These are phyloP conservation scores for Deinandra increscens DNA, from an alignment of 129 eudicot genomes.

Conservation along the genomic window DNA sequence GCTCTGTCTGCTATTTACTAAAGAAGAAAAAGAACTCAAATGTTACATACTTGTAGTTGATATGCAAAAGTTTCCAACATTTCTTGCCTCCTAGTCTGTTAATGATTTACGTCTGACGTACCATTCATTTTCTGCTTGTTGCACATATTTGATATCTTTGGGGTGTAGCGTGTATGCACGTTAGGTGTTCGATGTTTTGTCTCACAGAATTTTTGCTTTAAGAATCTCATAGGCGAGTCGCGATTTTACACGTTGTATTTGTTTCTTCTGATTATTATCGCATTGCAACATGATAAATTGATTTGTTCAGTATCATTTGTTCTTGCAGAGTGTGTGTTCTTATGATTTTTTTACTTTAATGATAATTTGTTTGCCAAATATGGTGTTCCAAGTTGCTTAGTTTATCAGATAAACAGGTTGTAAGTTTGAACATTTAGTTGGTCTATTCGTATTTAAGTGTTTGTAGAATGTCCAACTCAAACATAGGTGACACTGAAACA, in stretches of 20 bases:
- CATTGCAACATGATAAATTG: not conserved
- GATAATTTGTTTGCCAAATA: not conserved
- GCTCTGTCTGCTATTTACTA: too few species aligned
- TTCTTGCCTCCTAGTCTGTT: too few species aligned
- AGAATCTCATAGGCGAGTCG: not conserved
- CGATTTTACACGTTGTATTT: not conserved
- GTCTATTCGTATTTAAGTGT: not conserved
- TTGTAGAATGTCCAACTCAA: too few species aligned
- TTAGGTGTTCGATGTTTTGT: conserved; percentile 23
- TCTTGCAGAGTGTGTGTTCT: not conserved
- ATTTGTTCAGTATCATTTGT: not conserved
- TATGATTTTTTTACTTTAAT: not conserved
- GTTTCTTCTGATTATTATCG: not conserved
- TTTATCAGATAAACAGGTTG: conserved; percentile 7
- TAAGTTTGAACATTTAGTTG: not conserved
- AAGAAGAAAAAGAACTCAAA: too few species aligned
- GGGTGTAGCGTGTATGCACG: too few species aligned
- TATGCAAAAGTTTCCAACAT: too few species aligned
- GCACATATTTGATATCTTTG: too few species aligned
- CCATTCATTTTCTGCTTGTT: too few species aligned
- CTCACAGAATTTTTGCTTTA: not conserved
- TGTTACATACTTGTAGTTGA: too few species aligned
- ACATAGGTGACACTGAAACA: too few species aligned
- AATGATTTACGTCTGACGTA: too few species aligned
- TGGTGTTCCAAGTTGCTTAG: too few species aligned